Evolutionary conservation across 345 rosid genomes (phyloP).

Genomic region (Corchorus olitorius): DNA sequence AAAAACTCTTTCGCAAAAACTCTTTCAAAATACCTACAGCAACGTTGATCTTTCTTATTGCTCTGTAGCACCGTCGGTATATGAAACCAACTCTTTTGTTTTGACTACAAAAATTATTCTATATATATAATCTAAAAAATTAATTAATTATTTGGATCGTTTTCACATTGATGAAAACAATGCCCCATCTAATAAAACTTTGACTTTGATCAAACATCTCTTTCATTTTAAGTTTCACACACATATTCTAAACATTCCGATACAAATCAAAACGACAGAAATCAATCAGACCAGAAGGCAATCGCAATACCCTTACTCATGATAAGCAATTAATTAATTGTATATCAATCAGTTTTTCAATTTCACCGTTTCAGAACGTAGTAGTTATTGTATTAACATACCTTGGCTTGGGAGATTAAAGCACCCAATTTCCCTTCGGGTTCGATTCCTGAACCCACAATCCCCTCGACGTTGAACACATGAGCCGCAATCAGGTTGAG

Average conservation of each 20-base stretch:
- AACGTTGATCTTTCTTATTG: neutral
- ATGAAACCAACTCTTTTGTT: neutral
- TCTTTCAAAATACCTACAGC: neutral
- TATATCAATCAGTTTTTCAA: neutral
- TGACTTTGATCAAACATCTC: neutral
- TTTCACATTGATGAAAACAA: neutral
- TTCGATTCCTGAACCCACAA: conserved; percentile 34
- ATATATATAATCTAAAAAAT: neutral
- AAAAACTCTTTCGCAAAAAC: no score
- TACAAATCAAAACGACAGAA: neutral
- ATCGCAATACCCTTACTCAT: no score
- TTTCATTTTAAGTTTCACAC: neutral
- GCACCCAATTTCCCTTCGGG: conserved; percentile 31
- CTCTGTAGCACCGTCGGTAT: neutral
- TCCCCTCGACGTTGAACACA: conserved; percentile 38
- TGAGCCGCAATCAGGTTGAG: conserved; percentile 35
- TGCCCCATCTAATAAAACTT: neutral
- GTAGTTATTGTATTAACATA: neutral
- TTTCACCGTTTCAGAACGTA: neutral
- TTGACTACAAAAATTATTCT: no score
- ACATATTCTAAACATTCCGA: neutral
- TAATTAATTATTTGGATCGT: neutral
- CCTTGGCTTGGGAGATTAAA: conserved; percentile 16
- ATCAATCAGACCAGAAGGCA: no score
- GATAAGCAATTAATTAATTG: no score